Base-by-base conservation (phyloP, 1,139 yeast species). In the Yamadazyma sp. region DNA sequence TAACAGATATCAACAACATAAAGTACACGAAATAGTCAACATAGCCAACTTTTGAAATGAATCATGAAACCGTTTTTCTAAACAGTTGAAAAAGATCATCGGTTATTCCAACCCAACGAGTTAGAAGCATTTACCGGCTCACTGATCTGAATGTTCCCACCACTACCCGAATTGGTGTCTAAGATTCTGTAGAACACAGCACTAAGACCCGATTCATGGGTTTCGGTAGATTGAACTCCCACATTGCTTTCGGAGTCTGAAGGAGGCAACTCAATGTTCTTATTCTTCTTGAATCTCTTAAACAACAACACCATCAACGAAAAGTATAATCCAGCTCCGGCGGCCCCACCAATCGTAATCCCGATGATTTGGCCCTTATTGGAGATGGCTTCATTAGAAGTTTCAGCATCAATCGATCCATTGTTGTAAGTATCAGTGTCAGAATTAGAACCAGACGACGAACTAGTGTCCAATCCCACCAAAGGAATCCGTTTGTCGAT, bases 401-500 rank as follows among this genome's bases (percentile, higher is more conserved):
- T 30, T 12, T 49, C 39, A 5, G 60, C 53, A 44, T 70, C 79
- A 46, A 72, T 60, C 2, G 79, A 71, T 10, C 80, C 80, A 41
- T 66, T 59, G 35, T 60, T 53, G 17, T 43, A 34, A 41, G 64
- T 75, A 44, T 65, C 54, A 3, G 75, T 65, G 12, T 76, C 76
- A 38, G 63, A 57, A 30, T 55, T 47, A 12, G 43, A 32, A 29
- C 39, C 29, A 23, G 46, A 33, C 25, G 55, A 41, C 2, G 62
- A 43, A 6, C 50, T 40, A 10, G 51, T 40, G 40, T 57, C 48
- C 38, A 82, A 61, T 4, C 83, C 85, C 11, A 73, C 65, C 39
- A 84, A 54, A 35, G 90, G 86, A 42, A 85, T 80, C 39, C 80
- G 64, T 39, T 74, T 62, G 57, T 84, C 90, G 44, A 84, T 78